Percentiles rank a stretch among this genome's conserved stretches.
Conservation (phyloP, 176 grass and related monocot genomes). For the Musa troglodytarum region DNA sequence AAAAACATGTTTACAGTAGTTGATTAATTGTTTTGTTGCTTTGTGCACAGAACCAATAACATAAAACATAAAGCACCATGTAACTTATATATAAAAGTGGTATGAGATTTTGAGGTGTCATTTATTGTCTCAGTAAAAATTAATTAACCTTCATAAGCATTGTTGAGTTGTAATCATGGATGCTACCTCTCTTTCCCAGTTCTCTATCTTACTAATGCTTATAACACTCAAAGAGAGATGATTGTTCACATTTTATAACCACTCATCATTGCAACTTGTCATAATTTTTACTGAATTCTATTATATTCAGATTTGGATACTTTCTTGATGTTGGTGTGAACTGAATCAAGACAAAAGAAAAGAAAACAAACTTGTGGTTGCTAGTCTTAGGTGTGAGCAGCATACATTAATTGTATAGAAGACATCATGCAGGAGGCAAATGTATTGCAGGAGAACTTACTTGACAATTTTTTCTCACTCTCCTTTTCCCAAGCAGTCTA, state of each 20-base stretch:
- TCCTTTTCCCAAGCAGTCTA: too few species aligned
- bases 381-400: too few species aligned
- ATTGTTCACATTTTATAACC: not conserved
- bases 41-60: not conserved
- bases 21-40: conserved; percentile 10
- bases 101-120: not conserved
- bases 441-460: too few species aligned
- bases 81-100: not conserved
- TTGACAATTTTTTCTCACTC: too few species aligned
- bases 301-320: too few species aligned
- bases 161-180: not conserved
- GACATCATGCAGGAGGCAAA: too few species aligned
- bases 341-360: too few species aligned
- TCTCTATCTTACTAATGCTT: not conserved
- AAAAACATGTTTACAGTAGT: not conserved
- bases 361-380: too few species aligned
- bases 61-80: not conserved
- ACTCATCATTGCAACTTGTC: not conserved
- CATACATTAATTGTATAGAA: too few species aligned
- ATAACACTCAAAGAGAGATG: not conserved
- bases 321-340: too few species aligned
- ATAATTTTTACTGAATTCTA: too few species aligned
- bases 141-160: not conserved
- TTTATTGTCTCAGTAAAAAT: not conserved
- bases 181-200: not conserved